A percentile compares a stretch with the other conserved stretches of the same genome.
phyloP scores from a whole-genome alignment of 495 filamentous ascomycete species.

The Cenococcum geophilum region DNA sequence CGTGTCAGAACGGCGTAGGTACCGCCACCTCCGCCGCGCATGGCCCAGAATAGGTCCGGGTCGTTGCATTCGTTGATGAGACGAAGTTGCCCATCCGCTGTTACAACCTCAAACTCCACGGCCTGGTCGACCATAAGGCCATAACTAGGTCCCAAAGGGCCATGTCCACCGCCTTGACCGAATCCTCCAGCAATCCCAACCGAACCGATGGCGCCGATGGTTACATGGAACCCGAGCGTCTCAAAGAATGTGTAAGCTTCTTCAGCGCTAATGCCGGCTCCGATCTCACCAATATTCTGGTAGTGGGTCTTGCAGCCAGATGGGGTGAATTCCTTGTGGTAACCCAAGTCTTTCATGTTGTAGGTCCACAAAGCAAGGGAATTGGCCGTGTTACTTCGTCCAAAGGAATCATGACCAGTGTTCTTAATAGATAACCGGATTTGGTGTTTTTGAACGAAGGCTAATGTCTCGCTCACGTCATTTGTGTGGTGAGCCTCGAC shows the following conservation, averaged over 20 bases:
- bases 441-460: conserved; percentile 23
- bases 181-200: conserved; percentile 29
- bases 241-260: conserved; percentile 25
- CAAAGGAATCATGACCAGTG: conserved; percentile 32
- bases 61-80: conserved; percentile 29
- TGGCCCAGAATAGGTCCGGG: conserved; percentile 31
- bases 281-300: conserved; percentile 20
- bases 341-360: conserved; percentile 21
- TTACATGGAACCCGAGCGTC: conserved; percentile 17
- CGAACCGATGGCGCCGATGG: conserved; percentile 21
- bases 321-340: conserved; percentile 17
- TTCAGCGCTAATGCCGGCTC: conserved; percentile 19
- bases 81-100: conserved; percentile 23
- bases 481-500: conserved; percentile 18
- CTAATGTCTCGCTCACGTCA: conserved; percentile 22
- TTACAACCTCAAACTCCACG: conserved; percentile 29
- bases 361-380: conserved; percentile 30
- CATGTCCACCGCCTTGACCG: conserved; percentile 28
- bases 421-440: conserved; percentile 33
- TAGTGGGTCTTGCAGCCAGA: conserved; percentile 20
- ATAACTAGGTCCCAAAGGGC: conserved; percentile 20
- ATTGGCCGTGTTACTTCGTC: conserved; percentile 20
- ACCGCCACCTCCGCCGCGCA: conserved; percentile 31
- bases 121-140: conserved; percentile 29
- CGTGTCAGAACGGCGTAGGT: conserved; percentile 26